These are phyloP conservation scores for Rhododendron simsii DNA, from an alignment of 148 eudicot genomes.

Conservation along the genomic window DNA sequence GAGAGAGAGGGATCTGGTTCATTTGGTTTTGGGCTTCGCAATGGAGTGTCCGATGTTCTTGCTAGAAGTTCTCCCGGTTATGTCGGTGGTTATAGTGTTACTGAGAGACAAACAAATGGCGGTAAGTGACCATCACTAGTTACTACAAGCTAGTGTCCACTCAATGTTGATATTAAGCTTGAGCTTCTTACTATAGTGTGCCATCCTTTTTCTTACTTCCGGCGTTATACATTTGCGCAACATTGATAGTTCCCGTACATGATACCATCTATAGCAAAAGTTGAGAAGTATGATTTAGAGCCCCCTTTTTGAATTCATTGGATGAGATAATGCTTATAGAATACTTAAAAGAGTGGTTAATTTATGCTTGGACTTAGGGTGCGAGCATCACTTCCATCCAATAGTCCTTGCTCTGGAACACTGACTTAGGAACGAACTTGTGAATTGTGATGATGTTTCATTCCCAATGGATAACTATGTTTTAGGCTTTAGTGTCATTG, in stretches of 20 bases:
- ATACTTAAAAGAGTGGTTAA: not conserved
- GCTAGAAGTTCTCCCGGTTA: slow-evolving; percentile 45
- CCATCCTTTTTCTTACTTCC: not conserved
- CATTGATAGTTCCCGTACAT: not conserved
- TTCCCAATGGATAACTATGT: not conserved
- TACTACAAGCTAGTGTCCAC: not conserved
- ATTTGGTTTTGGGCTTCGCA: slow-evolving; percentile 57
- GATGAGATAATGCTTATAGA: not conserved
- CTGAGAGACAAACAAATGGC: slow-evolving; percentile 52
- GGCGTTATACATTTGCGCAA: not conserved
- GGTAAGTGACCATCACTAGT: slow-evolving; percentile 30
- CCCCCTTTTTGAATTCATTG: not conserved
- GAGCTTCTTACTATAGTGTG: not conserved
- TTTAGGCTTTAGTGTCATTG: not conserved
- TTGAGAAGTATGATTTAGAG: not conserved
- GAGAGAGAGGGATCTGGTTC: slow-evolving; percentile 53
- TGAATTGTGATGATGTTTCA: not conserved
- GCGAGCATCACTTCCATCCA: not conserved
- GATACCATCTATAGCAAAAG: not conserved
- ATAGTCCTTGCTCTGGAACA: not conserved
- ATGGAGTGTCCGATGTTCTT: slow-evolving; percentile 34
- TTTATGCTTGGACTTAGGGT: not conserved
- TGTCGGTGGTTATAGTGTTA: slow-evolving; percentile 52
- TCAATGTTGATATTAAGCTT: not conserved
- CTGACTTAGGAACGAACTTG: not conserved